These are phyloP conservation scores for Hydnomerulius pinastri DNA, from an alignment of 768 basidiomycete species.

Conservation along the genomic window DNA sequence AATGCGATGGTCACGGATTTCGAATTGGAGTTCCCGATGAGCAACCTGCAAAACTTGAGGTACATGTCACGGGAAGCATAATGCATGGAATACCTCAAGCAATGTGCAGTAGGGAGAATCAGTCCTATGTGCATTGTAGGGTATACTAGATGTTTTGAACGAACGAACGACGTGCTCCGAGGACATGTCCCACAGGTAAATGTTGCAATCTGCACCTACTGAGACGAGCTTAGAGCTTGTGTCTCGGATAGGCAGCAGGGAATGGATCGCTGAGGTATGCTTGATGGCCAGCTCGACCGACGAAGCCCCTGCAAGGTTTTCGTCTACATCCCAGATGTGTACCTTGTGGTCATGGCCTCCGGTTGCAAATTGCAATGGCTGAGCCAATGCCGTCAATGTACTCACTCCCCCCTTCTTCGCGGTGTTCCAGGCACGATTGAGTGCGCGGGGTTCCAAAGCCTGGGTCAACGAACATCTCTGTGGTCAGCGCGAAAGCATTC, in stretches of 20 bases:
- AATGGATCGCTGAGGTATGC: constrained; percentile 45
- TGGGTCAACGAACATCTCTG: constrained; percentile 11
- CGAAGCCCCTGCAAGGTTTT: constrained; percentile 34
- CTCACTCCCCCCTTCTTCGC: constrained; percentile 44
- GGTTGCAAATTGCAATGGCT: constrained; percentile 45
- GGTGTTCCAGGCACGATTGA: constrained; percentile 33
- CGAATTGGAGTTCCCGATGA: constrained; percentile 53
- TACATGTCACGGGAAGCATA: background rate
- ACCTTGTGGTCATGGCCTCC: constrained; percentile 52
- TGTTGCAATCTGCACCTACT: constrained; percentile 49
- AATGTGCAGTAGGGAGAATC: constrained; percentile 41
- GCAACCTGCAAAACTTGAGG: constrained; percentile 37
- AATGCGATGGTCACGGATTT: constrained; percentile 48
- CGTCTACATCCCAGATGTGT: constrained; percentile 47
- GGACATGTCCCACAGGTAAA: constrained; percentile 47
- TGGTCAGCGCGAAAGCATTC: background rate
- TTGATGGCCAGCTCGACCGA: constrained; percentile 38
- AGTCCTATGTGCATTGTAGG: constrained; percentile 44
- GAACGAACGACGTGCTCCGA: constrained; percentile 44
- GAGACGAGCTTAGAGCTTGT: constrained; percentile 49
- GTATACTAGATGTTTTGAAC: constrained; percentile 43
- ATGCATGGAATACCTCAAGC: constrained; percentile 40
- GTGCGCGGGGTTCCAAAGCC: constrained; percentile 10
- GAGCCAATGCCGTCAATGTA: constrained; percentile 42
- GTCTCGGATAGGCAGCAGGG: constrained; percentile 44